Base-by-base conservation (phyloP, 1,139 yeast genomes). In the Hyphopichia fennica region DNA sequence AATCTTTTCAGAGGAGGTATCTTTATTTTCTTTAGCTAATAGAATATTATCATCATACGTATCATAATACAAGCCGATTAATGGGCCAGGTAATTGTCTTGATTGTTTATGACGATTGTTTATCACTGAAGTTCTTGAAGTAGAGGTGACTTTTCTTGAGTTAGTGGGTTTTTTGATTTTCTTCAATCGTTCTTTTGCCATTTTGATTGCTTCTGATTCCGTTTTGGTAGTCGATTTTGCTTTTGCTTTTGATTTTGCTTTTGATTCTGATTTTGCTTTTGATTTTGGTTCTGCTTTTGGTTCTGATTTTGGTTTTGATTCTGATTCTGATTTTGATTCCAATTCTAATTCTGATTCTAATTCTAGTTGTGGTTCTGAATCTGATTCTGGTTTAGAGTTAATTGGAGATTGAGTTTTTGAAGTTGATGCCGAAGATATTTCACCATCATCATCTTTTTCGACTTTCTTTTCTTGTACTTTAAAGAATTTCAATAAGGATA, bases 1-100 rank as follows among this genome's bases (percentile, higher is more conserved):
- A 5, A 65, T 37, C 23, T 48, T 41, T 40, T 65, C 65, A 3
- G 49, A 37, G 3, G 48, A 49, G 8, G 44, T 45, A 45, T 65
- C 60, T 23, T 51, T 56, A 13, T 48, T 42, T 3, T 59, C 56
- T 13, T 47, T 46, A 33, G 69, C 46, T 22, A 63, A 43, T n/a
- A n/a, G n/a, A n/a, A n/a, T n/a, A 44, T 63, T 67, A 18, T 70
- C 75, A 46, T 72, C 77, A 41, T 72, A 72, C 9, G 64, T 49
- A 33, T 66, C 69, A 46, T 69, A 72, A 42, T 58, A 56, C 25
- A 72, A 50, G 0, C 67, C 66, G 3, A 71, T 56, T 31, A 71
- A 46, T 1, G 78, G 77, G 0, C 76, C 76, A 1, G 77, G 75
- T 16, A 66, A 57, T 41, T 66, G 68, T 37, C 75, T 51, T 2